Percentiles rank a stretch among this genome's conserved stretches.
phyloP scores from a whole-genome alignment of 1,284 basidiomycete genomes.

The Trichosporon ovoides region DNA sequence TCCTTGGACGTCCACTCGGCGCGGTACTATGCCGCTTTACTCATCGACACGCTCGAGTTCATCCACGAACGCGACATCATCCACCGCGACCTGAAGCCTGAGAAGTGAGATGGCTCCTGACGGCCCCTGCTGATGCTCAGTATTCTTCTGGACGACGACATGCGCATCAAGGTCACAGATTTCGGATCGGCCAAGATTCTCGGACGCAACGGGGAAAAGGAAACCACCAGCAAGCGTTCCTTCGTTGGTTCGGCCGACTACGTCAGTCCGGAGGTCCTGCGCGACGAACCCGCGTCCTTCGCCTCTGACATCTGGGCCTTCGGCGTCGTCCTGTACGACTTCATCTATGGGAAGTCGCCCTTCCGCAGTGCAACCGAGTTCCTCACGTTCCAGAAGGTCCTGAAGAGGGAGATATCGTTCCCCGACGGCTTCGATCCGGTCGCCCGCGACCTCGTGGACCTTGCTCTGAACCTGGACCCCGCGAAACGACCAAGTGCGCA shows the following conservation, averaged over 20 bases:
- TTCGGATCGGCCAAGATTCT: slow-evolving; percentile 93
- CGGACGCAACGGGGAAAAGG: slow-evolving; percentile 48
- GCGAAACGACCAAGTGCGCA: slow-evolving; percentile 55
- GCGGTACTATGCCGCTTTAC: slow-evolving; percentile 77
- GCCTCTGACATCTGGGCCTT: slow-evolving; percentile 57
- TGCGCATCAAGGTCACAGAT: slow-evolving; percentile 89
- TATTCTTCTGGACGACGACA: slow-evolving; percentile 75
- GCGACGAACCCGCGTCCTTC: slow-evolving; percentile 56
- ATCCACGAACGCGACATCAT: slow-evolving; percentile 85
- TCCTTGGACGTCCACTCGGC: slow-evolving; percentile 71
- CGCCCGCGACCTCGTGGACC: slow-evolving; percentile 51
- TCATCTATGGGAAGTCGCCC: slow-evolving; percentile 54
- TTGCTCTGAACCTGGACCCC: slow-evolving; percentile 59
- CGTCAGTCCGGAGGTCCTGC: slow-evolving; percentile 85
- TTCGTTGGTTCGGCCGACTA: slow-evolving; percentile 98
- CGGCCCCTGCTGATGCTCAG: slow-evolving; percentile 31
- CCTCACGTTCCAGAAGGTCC: slow-evolving; percentile 56
- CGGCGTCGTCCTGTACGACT: slow-evolving; percentile 55
- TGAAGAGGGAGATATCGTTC: slow-evolving; percentile 52
- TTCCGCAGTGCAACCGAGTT: slow-evolving; percentile 57
- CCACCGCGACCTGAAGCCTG: slow-evolving; percentile 88
- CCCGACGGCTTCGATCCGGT: slow-evolving; percentile 51
- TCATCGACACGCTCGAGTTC: slow-evolving; percentile 78
- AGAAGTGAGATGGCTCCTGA: slow-evolving; percentile 56
- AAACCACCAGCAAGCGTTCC: slow-evolving; percentile 51